phyloP scores from a whole-genome alignment of 768 basidiomycete genomes.

The Calocera viscosa region DNA sequence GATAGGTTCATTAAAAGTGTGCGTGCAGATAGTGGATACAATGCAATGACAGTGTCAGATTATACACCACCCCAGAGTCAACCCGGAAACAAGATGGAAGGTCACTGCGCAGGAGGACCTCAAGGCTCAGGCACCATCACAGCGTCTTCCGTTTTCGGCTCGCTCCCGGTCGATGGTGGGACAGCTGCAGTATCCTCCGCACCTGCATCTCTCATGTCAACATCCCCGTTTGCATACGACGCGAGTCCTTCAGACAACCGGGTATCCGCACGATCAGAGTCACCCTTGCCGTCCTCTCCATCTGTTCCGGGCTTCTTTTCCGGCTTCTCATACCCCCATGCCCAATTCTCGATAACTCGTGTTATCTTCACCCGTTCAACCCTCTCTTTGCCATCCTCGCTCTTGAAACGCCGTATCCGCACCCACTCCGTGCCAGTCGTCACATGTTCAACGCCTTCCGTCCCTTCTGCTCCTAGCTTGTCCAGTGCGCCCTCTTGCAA shows the following conservation, averaged over 20 bases:
- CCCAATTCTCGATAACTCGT: not conserved
- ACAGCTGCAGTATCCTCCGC: not conserved
- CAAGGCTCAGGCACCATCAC: not conserved
- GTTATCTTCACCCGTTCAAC: constrained; percentile 7
- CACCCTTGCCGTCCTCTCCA: not conserved
- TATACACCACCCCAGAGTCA: not conserved
- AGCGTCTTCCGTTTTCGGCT: not conserved
- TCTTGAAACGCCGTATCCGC: constrained; percentile 3
- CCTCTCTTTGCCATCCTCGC: not conserved
- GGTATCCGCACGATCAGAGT: not conserved
- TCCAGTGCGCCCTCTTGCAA: constrained; percentile 7
- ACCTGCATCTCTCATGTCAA: not conserved
- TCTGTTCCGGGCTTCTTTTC: not conserved
- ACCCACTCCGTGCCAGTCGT: constrained; percentile 6
- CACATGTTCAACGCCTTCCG: not conserved
- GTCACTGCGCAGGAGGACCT: not conserved
- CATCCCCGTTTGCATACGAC: not conserved
- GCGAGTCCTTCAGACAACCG: not conserved
- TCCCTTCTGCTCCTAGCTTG: constrained; percentile 24
- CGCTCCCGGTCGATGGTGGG: not conserved
- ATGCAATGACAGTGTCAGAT: not conserved
- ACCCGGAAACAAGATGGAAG: not conserved
- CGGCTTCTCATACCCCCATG: not conserved
- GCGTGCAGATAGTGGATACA: not conserved
- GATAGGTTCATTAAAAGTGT: not conserved